Evolutionary conservation across 495 filamentous ascomycete species (phyloP).

Genomic region (Saxophila tyrrhenica): DNA sequence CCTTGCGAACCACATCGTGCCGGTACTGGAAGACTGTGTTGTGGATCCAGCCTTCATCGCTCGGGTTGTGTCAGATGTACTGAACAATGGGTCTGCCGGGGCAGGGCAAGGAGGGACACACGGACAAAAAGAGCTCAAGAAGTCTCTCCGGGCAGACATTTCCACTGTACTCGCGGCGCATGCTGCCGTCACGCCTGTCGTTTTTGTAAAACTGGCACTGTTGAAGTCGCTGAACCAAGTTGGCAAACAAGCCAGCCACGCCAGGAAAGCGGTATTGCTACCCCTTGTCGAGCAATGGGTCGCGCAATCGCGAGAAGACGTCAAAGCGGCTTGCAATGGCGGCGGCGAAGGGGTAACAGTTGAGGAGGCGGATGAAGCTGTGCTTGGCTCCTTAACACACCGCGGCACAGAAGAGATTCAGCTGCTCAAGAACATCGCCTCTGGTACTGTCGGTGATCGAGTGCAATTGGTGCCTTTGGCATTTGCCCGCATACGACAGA

Average conservation of each 20-base stretch:
- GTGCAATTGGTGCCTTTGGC: conserved; percentile 45
- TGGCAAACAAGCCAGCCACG: conserved; percentile 53
- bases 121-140: conserved; percentile 41
- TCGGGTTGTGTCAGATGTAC: conserved; percentile 2
- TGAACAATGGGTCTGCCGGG: conserved; percentile 1
- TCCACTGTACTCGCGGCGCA: conserved; percentile 68
- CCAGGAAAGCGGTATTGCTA: conserved; percentile 57
- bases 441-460: conserved; percentile 20
- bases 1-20: conserved; percentile 51
- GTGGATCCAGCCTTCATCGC: conserved; percentile 42
- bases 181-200: conserved; percentile 51
- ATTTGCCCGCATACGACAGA: conserved; percentile 50
- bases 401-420: conserved; percentile 57
- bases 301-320: conserved; percentile 33
- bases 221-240: conserved; percentile 59
- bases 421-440: conserved; percentile 39
- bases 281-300: conserved; percentile 60
- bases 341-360: conserved; percentile 49
- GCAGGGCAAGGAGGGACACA: not conserved
- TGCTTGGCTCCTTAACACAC: conserved; percentile 50
- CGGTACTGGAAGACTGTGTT: conserved; percentile 69
- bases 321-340: conserved; percentile 32
- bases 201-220: conserved; percentile 54
- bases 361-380: conserved; percentile 44
- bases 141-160: conserved; percentile 50